These are phyloP conservation scores for Stropharia rugosoannulata DNA, from an alignment of 768 basidiomycete genomes.

Conservation along the genomic window DNA sequence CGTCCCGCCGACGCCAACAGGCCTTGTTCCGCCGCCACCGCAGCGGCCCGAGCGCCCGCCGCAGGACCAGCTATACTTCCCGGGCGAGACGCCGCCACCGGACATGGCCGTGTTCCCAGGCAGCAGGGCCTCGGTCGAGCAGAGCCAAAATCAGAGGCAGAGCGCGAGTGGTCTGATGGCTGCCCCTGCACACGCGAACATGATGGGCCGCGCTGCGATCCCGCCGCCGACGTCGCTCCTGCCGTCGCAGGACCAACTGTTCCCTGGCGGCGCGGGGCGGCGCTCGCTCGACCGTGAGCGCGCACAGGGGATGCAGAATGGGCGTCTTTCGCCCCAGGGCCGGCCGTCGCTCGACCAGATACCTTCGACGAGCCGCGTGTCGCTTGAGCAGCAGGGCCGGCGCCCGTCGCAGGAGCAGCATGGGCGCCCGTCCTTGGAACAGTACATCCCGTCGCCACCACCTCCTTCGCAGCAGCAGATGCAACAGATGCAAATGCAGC, in stretches of 20 bases:
- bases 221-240: neutral
- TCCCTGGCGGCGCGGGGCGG: neutral
- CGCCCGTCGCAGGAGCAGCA: slow-evolving; percentile 17
- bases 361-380: neutral
- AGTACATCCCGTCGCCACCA: slow-evolving; percentile 10
- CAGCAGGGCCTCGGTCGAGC: slow-evolving; percentile 24
- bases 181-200: neutral
- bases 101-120: slow-evolving; percentile 19
- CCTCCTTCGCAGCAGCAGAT: slow-evolving; percentile 4
- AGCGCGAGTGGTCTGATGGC: too few species aligned
- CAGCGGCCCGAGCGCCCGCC: slow-evolving; percentile 38
- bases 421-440: slow-evolving; percentile 10
- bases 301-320: too few species aligned
- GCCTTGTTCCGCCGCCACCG: slow-evolving; percentile 30
- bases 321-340: neutral
- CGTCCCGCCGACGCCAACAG: slow-evolving; percentile 36
- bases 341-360: slow-evolving; percentile 19
- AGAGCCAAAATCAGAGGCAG: slow-evolving; percentile 1
- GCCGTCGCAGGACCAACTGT: too few species aligned
- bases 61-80: slow-evolving; percentile 34
- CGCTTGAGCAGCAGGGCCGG: slow-evolving; percentile 9
- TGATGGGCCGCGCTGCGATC: neutral
- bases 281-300: neutral
- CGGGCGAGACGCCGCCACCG: slow-evolving; percentile 23
- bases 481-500: slow-evolving; percentile 5